Evolutionary conservation across 148 eudicot genomes (phyloP).

Genomic region (Rhododendron simsii): DNA sequence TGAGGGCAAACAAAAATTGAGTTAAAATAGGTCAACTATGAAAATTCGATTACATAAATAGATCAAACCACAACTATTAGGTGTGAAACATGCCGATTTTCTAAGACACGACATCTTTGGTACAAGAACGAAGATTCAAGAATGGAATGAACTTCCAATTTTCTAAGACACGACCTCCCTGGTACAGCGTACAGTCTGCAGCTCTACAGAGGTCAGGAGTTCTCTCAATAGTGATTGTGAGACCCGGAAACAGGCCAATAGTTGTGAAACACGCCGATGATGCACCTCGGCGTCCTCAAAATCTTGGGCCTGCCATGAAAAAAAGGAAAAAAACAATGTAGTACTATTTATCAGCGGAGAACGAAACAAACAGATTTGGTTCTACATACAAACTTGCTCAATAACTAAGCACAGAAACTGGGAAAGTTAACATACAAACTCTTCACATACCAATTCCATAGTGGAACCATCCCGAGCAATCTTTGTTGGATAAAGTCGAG

Average conservation of each 20-base stretch:
- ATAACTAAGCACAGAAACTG: neutral
- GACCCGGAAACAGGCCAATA: conserved; percentile 85
- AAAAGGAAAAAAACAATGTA: too few species aligned
- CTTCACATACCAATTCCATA: conserved; percentile 63
- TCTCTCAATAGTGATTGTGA: conserved; percentile 53
- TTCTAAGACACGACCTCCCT: conserved; percentile 41
- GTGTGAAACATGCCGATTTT: too few species aligned
- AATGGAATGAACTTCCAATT: neutral
- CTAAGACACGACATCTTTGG: too few species aligned
- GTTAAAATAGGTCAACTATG: too few species aligned
- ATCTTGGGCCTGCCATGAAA: conserved; percentile 45
- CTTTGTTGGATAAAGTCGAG: conserved; percentile 44
- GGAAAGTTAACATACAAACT: neutral
- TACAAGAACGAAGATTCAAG: neutral
- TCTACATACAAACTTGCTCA: neutral
- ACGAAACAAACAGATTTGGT: neutral
- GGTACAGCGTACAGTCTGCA: conserved; percentile 50
- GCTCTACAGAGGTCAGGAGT: conserved; percentile 80
- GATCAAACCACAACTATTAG: too few species aligned
- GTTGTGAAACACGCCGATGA: conserved; percentile 82
- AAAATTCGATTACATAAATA: too few species aligned
- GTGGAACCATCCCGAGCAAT: conserved; percentile 67
- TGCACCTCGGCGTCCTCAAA: conserved; percentile 67
- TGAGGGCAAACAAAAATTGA: too few species aligned
- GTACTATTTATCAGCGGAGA: neutral